Base-by-base conservation (phyloP, 306 rosid genomes). In the Casuarina cunninghamiana region DNA sequence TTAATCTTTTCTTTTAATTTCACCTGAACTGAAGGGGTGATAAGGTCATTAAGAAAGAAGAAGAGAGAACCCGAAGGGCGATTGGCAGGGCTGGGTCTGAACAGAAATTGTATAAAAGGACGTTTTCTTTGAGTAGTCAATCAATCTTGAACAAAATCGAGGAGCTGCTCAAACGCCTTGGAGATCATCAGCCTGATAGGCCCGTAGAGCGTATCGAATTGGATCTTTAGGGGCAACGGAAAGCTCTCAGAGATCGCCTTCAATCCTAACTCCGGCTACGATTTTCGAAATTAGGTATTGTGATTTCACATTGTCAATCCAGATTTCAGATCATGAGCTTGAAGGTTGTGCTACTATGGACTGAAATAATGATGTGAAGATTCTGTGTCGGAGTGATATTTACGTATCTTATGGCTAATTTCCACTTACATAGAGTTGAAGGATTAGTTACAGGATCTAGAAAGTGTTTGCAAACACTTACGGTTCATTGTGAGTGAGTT, bases 181-280 rank as follows among this genome's bases (percentile, higher is more conserved):
- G 41, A 58, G 65, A 26, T 58, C 65, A 26, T 58, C 65, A 15
- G 65, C 65, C 65, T 2, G 65, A 58, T n/a, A 17, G 60, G 60
- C 21, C 60, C 60, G 17, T n/a, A 53, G 65, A 58, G 65, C 65
- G 65, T 26, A 9, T 58, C 65, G 65, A 58, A 58, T 58, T 26
- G 41, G 39, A 58, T 58, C 65, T 12, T 58, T 58, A 21, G 65
- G 65, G 3, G 26, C 26, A 26, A 26, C 39, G 11, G 5, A 58
- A 54, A 48, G 6, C 61, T 54, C 26, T 54, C 65, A 19, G 37
- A 26, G 65, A 58, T 58, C 65, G 10, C 41, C 37, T 58, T 26
- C 9, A 58, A 21, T 58, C 39, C 8, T 3, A 57, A 57, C 21
- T 57, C 12, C 5, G 12, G 26, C 65, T 58, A 10, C 39, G 39